These are phyloP conservation scores for Xylaria digitata DNA, from an alignment of 2,329 filamentous ascomycete genomes.

Conservation along the genomic window DNA sequence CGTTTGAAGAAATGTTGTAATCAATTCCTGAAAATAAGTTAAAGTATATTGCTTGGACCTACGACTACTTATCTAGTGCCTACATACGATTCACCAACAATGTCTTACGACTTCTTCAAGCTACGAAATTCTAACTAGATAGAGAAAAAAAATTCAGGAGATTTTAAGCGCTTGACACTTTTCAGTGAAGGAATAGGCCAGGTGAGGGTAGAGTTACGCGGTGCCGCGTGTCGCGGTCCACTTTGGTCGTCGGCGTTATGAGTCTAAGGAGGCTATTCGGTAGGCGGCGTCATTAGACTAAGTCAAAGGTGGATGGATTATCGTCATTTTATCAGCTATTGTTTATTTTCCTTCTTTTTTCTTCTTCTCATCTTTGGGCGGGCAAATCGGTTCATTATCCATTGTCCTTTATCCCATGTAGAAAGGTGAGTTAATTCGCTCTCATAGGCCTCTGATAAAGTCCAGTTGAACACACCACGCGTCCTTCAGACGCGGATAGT, in stretches of 20 bases:
- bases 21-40: background rate
- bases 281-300: background rate
- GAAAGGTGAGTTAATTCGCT: background rate
- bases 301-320: background rate
- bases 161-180: background rate
- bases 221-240: constrained; percentile 24
- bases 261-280: background rate
- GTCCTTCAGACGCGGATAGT: background rate
- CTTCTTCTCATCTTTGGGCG: background rate
- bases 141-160: background rate
- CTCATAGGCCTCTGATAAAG: background rate
- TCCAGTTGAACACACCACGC: background rate
- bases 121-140: too few species aligned
- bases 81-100: background rate
- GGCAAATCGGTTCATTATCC: background rate
- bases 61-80: background rate
- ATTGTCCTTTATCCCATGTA: background rate
- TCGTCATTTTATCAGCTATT: background rate
- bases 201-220: constrained; percentile 14
- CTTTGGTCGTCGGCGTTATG: background rate
- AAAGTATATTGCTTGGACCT: background rate
- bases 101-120: background rate
- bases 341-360: background rate
- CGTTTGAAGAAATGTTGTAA: background rate
- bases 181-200: background rate